Percentiles rank a stretch among this genome's conserved stretches.
phyloP scores from a whole-genome alignment of 192 early-diverging fungal genomes.

The Jimgerdemannia lactiflua region DNA sequence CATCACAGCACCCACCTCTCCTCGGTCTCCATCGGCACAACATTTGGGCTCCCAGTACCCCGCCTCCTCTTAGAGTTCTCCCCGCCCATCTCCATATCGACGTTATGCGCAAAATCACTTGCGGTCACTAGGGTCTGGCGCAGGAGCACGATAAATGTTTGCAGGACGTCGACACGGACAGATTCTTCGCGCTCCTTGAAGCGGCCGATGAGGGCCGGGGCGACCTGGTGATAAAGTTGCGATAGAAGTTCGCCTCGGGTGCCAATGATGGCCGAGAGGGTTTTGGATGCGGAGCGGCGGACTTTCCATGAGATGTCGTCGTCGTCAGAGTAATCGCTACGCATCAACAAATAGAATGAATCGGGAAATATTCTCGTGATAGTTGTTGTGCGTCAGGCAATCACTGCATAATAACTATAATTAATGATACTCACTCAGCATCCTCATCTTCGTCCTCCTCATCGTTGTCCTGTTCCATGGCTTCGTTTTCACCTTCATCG shows the following conservation, averaged over 20 bases:
- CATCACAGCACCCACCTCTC: conserved; percentile 25
- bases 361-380: too few relatives aligned
- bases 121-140: conserved; percentile 52
- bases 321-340: conserved; percentile 80
- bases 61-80: conserved; percentile 43
- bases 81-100: conserved; percentile 13
- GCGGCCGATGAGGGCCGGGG: conserved; percentile 67
- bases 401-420: not conserved
- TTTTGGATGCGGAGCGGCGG: conserved; percentile 72
- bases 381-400: not conserved
- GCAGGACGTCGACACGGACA: conserved; percentile 76
- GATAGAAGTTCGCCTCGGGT: conserved; percentile 67
- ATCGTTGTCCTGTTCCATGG: conserved; percentile 57
- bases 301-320: conserved; percentile 95
- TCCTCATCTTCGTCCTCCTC: conserved; percentile 61
- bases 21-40: conserved; percentile 42
- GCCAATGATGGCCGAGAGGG: conserved; percentile 64
- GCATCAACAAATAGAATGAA: conserved; percentile 1
- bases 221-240: conserved; percentile 62
- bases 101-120: conserved; percentile 29
- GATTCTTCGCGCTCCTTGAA: conserved; percentile 88
- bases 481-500: conserved; percentile 40
- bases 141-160: conserved; percentile 67
- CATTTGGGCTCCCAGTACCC: conserved; percentile 23
- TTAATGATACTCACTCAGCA: conserved; percentile 49